phyloP scores from a whole-genome alignment of 2,329 filamentous ascomycete species.

The Tolypocladium paradoxum region DNA sequence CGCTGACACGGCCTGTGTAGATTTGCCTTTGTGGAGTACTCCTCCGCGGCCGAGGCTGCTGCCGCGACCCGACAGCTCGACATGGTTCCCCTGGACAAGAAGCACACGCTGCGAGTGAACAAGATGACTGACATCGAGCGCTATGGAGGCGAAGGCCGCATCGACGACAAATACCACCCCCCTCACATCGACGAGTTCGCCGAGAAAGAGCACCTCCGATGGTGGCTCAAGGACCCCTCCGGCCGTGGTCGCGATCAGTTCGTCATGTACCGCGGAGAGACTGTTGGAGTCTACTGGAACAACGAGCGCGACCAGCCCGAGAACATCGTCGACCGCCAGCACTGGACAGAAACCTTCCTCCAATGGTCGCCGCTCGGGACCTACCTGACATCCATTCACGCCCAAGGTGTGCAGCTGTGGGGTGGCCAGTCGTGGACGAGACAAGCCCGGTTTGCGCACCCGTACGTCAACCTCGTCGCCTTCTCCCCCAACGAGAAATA shows the following conservation, averaged over 20 bases:
- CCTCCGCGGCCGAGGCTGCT: constrained; percentile 77
- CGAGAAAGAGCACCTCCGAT: constrained; percentile 89
- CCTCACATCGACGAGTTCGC: constrained; percentile 76
- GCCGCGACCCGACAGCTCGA: constrained; percentile 85
- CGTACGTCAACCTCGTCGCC: constrained; percentile 88
- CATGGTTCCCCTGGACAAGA: constrained; percentile 84
- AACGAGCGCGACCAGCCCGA: constrained; percentile 89
- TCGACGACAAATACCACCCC: constrained; percentile 81
- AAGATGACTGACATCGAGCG: constrained; percentile 97
- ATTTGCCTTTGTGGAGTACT: constrained; percentile 96
- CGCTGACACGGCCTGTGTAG: constrained; percentile 31
- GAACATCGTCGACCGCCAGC: constrained; percentile 77
- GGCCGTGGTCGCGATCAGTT: constrained; percentile 87
- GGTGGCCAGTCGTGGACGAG: constrained; percentile 82
- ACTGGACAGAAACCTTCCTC: constrained; percentile 97
- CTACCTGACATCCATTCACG: constrained; percentile 87
- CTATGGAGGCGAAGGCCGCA: constrained; percentile 83
- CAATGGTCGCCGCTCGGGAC: constrained; percentile 96
- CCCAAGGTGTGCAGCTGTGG: constrained; percentile 95
- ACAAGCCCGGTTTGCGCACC: constrained; percentile 88
- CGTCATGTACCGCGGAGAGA: constrained; percentile 84
- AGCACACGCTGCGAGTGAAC: constrained; percentile 90
- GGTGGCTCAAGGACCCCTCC: constrained; percentile 75
- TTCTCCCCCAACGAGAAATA: constrained; percentile 93
- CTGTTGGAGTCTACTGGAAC: constrained; percentile 95